phyloP scores from a whole-genome alignment of 352 stramenopile genomes.

The Blastocystis sp. region DNA sequence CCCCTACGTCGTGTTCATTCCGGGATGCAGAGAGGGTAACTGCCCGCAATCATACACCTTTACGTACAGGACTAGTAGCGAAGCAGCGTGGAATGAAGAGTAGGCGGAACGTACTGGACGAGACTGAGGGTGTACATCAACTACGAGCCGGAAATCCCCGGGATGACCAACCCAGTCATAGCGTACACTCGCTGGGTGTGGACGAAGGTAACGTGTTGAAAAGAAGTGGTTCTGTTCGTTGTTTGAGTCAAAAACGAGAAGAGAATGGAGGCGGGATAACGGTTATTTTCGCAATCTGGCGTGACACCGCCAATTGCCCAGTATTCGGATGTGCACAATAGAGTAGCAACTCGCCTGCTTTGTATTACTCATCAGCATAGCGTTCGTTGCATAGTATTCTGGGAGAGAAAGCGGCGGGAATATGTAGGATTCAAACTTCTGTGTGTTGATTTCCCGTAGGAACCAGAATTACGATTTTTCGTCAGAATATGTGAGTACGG shows the following conservation, averaged over 20 bases:
- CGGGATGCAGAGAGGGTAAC: neutral
- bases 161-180: constrained; percentile 6
- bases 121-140: constrained; percentile 23
- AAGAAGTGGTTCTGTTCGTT: constrained; percentile 2
- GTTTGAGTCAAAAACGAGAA: neutral
- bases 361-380: neutral
- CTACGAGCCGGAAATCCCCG: constrained; percentile 1
- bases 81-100: neutral
- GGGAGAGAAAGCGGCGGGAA: neutral
- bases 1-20: constrained; percentile 7
- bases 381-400: neutral
- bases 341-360: neutral
- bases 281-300: constrained; percentile 8
- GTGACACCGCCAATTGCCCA: neutral
- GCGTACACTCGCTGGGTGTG: constrained; percentile 36
- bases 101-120: constrained; percentile 41
- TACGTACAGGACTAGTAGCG: neutral
- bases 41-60: constrained; percentile 45
- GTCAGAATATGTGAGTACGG: constrained; percentile 41
- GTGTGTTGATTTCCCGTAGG: constrained; percentile 4
- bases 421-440: constrained; percentile 18
- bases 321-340: constrained; percentile 26
- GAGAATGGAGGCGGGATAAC: neutral
- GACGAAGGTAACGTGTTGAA: neutral
- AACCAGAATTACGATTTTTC: constrained; percentile 65